Percentiles rank a stretch among this genome's conserved stretches.
phyloP scores from a whole-genome alignment of 345 rosid genomes.

The Dipteronia sinensis region DNA sequence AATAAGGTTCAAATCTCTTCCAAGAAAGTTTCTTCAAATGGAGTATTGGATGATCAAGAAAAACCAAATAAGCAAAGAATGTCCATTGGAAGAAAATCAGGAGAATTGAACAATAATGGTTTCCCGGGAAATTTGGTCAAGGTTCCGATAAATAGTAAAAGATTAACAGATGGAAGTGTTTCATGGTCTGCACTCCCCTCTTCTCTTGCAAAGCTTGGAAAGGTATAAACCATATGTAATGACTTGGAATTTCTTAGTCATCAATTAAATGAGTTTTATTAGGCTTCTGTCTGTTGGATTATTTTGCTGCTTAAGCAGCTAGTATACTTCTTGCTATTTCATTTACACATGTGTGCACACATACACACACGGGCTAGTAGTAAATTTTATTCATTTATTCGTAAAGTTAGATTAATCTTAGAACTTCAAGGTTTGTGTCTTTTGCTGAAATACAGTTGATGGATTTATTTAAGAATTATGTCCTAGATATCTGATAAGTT shows the following conservation, averaged over 20 bases:
- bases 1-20: conserved; percentile 42
- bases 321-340: not conserved
- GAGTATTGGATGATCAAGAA: conserved; percentile 56
- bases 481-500: not conserved
- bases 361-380: not conserved
- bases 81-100: conserved; percentile 48
- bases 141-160: conserved; percentile 65
- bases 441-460: not conserved
- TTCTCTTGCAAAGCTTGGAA: conserved; percentile 85
- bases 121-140: conserved; percentile 74
- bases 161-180: conserved; percentile 64
- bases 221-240: conserved; percentile 48
- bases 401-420: not conserved
- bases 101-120: conserved; percentile 53
- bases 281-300: conserved; percentile 12
- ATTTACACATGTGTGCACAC: too few relatives aligned
- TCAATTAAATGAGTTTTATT: not conserved
- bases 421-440: not conserved
- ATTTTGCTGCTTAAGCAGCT: not conserved
- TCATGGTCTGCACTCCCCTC: conserved; percentile 82
- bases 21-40: conserved; percentile 55
- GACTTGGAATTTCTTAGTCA: conserved; percentile 13
- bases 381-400: conserved; percentile 3
- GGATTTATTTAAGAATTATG: not conserved
- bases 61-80: conserved; percentile 48